Base-by-base conservation (phyloP, 2,329 filamentous ascomycete species). In the Fusarium solani-melongenae region DNA sequence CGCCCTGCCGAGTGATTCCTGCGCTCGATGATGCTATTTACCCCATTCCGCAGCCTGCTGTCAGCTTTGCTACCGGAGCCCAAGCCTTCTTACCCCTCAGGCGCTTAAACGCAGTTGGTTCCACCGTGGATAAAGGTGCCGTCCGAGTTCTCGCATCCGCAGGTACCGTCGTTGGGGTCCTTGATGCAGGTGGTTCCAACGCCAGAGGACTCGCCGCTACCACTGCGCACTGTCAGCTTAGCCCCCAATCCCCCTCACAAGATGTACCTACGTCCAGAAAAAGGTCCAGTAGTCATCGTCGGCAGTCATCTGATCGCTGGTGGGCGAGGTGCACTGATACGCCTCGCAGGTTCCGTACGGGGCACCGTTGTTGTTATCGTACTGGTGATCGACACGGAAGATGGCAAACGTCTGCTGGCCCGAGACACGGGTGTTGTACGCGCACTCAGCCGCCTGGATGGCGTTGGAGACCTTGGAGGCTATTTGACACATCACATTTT, bases 231-330 rank as follows among this genome's bases (percentile, higher is more conserved):
- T 0, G 49, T 74, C 39, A 77, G 67, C 9, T 29, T 15, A 27
- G 22, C 41, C 22, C 41, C 9, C 17, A 1, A 1, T 6, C 36
- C 33, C 33, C 15, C 12, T 12, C 8, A 51, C 17, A 14, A 31
- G 10, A 29, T 12, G 12, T 10, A 67, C 74, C 68, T 61, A 77
- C 76, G 64, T 70, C 76, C 76, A 77, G 72, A 76, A 77, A 44
- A 77, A 77, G 10, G 76, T 78, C 76, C 76, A 77, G 70, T 71
- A 78, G 39, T 77, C 76, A 2, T 46, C 34, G n/a, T 77, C 51
- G 2, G 64, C 24, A 10, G 66, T 71, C 39, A 77, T 41, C 38
- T 66, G 59, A 4, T 36, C 44, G 11, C 65, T 64, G 11, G 67
- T 67, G 5, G 76, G 76, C 31, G 76, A 64, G 17, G 64, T 67